Evolutionary conservation across 2,329 filamentous ascomycete species (phyloP), one percentile per base, ranked within the genome.

Genomic region (Paecilomyces sp.): DNA sequence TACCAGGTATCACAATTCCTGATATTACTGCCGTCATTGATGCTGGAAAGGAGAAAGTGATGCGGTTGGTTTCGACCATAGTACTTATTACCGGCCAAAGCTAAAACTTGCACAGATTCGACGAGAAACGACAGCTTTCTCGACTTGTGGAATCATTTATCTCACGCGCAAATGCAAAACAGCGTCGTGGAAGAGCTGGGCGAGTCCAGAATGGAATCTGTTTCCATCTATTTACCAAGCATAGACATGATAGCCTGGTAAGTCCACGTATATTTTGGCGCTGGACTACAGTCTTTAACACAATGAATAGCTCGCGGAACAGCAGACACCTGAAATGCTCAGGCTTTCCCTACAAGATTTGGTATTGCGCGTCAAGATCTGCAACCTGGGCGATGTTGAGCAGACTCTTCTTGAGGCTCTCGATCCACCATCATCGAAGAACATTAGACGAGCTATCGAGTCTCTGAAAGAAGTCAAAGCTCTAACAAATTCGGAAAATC

Each of bases 21-120:
- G 94, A 99, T 71, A 91, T 99, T 31, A 97, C 94, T 0, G 96
- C 92, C 67, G 94, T 99, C 54, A 89, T 99, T 60, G 94, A 99
- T 73, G 92, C 92, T 0, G 94, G 94, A 59, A 97, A 96, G 74
- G 93, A 97, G 75, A 92, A 95, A 65, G 93, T 96, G 74, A 97
- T 97, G 93, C 83, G 75, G 69, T 76, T 63, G 30, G 31, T 51
- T 6, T 13, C 57, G 47, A 41, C 63, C 25, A 28, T 34, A 61
- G 62, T 58, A 9, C 11, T 13, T 7, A 3, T 52, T 22, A 55
- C 54, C 18, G 51, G 8, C 51, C 22, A 0, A 55, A 50, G 36
- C 61, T 71, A 53, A 66, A 31, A 41, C 13, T 51, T 31, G n/a
- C 22, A 18, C 50, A 80, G 93, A 30, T 97, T 96, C 67, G 93